Conservation (phyloP, 495 filamentous ascomycete species). For the Penicillium diatomitis region DNA sequence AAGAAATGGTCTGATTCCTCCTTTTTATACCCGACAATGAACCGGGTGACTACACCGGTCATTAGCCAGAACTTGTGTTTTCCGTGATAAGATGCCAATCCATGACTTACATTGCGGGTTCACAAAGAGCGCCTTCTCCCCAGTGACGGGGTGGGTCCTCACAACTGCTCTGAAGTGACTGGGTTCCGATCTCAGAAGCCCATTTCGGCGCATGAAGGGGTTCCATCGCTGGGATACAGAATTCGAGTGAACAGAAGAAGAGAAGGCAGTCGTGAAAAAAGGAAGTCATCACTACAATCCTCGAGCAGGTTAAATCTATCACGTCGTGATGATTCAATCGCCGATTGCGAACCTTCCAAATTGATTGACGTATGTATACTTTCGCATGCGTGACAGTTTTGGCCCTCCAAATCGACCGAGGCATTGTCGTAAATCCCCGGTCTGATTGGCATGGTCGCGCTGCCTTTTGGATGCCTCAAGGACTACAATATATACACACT, state of each 20-base stretch:
- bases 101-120: conserved; percentile 69
- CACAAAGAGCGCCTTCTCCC: conserved; percentile 80
- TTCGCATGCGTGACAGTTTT: conserved; percentile 76
- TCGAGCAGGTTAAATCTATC: too few species aligned
- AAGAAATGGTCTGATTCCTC: conserved; percentile 59
- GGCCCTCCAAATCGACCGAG: conserved; percentile 70
- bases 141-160: conserved; percentile 47
- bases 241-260: conserved; percentile 63
- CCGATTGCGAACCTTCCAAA: conserved; percentile 16
- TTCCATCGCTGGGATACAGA: conserved; percentile 67
- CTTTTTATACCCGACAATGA: conserved; percentile 57
- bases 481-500: conserved; percentile 42
- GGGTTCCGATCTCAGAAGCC: conserved; percentile 53
- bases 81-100: background rate
- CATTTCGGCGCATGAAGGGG: conserved; percentile 54
- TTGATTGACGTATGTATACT: conserved; percentile 48
- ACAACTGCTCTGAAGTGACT: conserved; percentile 49
- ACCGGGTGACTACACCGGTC: conserved; percentile 39
- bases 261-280: conserved; percentile 56
- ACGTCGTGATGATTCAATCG: too few species aligned
- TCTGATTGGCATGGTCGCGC: conserved; percentile 56
- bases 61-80: background rate
- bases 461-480: conserved; percentile 57
- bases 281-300: conserved; percentile 21
- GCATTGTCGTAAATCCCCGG: conserved; percentile 64